These are phyloP conservation scores for Babesia gibsoni DNA, from an alignment of 169 alveolate genomes.

Conservation along the genomic window DNA sequence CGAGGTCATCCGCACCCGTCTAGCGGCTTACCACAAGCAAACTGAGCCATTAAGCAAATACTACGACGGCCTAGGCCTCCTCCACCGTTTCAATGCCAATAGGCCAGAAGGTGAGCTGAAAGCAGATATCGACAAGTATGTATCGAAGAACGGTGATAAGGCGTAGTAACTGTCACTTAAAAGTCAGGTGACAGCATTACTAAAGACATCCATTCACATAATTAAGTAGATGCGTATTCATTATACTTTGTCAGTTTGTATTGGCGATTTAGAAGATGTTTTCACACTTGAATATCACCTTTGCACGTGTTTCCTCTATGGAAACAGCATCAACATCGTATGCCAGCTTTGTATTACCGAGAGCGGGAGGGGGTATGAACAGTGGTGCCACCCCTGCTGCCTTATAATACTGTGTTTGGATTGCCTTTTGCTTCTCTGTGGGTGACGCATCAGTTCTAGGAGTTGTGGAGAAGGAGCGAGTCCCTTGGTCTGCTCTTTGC, in stretches of 20 bases:
- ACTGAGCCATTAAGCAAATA: constrained; percentile 67
- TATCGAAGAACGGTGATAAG: neutral
- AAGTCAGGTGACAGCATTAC: neutral
- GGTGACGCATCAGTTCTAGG: neutral
- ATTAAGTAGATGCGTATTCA: no score
- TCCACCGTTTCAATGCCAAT: constrained; percentile 65
- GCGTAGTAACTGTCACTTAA: no score
- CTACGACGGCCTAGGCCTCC: constrained; percentile 61
- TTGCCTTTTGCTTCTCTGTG: neutral
- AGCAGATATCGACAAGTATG: neutral
- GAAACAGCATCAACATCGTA: constrained; percentile 49
- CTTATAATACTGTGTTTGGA: constrained; percentile 33
- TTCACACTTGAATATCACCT: constrained; percentile 33
- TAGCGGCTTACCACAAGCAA: constrained; percentile 66
- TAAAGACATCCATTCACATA: neutral
- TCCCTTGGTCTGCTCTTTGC: neutral
- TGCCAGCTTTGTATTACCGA: constrained; percentile 49
- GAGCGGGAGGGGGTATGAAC: constrained; percentile 57
- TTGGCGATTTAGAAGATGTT: constrained; percentile 6
- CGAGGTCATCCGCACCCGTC: constrained; percentile 66
- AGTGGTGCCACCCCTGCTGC: constrained; percentile 53
- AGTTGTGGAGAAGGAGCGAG: neutral
- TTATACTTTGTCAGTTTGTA: no score
- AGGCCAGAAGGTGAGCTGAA: constrained; percentile 60
- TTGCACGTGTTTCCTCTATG: constrained; percentile 61